Base-by-base conservation (phyloP, 495 filamentous ascomycete species). In the Penicillium arizonense region DNA sequence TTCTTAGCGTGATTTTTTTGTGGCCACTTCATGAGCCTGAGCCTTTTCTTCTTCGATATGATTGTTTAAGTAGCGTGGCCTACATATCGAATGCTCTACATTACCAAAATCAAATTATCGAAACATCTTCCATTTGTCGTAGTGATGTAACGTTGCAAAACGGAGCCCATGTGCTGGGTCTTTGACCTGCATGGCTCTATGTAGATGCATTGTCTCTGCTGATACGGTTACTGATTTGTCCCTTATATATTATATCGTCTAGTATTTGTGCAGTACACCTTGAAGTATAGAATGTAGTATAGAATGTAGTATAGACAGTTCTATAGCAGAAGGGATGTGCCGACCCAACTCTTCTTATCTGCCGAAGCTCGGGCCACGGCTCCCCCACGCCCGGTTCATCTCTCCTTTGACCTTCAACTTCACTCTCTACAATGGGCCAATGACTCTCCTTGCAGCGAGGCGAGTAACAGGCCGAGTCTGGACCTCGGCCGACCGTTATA, bases 381-480 rank as follows among this genome's bases (percentile, higher is more conserved):
- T 45, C 49, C 45, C 61, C 52, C 55, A 52, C 57, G 46, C 55
- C 41, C 47, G 36, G 45, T 53, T 30, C 44, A 46, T 38, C 40
- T 14, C 23, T 47, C 34, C 53, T 14, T 58, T 40, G 44, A 44
- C 28, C 32, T 36, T 14, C 44, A 38, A 24, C 26, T 30, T 47
- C 39, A 10, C 32, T 53, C 40, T 52, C 50, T 67, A 56, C 62
- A 47, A 65, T 74, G 71, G 63, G 62, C 58, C 63, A 64, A 77
- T 77, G 74, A 74, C 64, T 71, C 47, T 65, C 63, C 56, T 63
- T 68, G 61, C 65, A 63, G 59, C 66, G 33, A 71, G 67, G 69
- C 71, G 66, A 65, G 68, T 71, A 62, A 70, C 73, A 58, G 73
- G 73, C 68, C 68, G 58, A 60, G 65, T 61, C 55, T 67, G 71